Base-by-base conservation (phyloP, 306 rosid species). In the Castanospermum australe region DNA sequence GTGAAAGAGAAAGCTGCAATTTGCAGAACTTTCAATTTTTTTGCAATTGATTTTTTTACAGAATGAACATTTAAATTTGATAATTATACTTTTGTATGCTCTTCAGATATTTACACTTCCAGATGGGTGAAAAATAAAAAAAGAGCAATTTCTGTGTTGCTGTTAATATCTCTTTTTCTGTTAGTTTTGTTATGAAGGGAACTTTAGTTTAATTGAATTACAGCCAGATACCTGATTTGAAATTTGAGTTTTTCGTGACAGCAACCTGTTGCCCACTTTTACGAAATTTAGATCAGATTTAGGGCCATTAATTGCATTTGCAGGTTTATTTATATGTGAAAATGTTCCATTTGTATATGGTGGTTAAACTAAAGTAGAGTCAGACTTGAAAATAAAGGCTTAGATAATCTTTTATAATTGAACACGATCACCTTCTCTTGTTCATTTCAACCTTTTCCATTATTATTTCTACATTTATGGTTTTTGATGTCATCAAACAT, bases 351-450 rank as follows among this genome's bases (percentile, higher is more conserved):
- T 52, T 30, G 36, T 32, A 15, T 61, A 3, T 61, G 65, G 65
- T 59, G 33, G 3, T 24, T 45, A 38, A 79, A 36, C 36, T 57
- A 25, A 42, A 59, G 39, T 50, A 50, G 32, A 25, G 79, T 72
- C 32, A 15, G 50, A 21, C 66, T 77, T 77, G 42, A 52, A 70
- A 82, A 54, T 42, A 69, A 18, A 17, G 47, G 8, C 75, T 52
- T 54, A 13, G 22, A 12, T 32, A 66, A 28, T 45, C 51, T 82
- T 48, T 12, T 10, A 61, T 64, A 44, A 52, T 39, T 17, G 25
- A 81, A 73, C 33, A 0, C 10, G 11, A 42, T 73, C 28, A 36
- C 7, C 57, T 80, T 65, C 57, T 38, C 78, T 28, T 4, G 8
- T 51, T 50, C 62, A 76, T 25, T 76, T 24, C 2, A 22, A 22